Conservation (phyloP, 2,329 filamentous ascomycete genomes). For the Aspergillus oerlinghausenensis region DNA sequence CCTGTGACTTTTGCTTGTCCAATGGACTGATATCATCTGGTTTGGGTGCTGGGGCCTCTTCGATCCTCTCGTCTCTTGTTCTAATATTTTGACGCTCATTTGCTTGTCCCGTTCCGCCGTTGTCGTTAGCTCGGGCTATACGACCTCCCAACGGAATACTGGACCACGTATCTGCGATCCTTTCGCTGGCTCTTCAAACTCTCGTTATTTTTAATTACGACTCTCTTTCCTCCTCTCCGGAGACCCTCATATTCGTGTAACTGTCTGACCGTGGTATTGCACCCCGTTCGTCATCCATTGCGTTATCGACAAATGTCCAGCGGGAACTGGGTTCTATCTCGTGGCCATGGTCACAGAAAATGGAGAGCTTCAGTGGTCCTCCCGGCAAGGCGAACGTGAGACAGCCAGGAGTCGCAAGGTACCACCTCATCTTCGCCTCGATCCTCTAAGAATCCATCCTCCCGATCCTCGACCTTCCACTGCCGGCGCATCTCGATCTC, state of each 20-base stretch:
- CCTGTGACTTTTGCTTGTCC: conserved; percentile 18
- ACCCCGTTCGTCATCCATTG: background rate
- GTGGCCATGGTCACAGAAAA: conserved; percentile 45
- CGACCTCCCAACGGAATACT: background rate
- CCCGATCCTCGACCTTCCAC: conserved; percentile 21
- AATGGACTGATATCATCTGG: conserved; percentile 3
- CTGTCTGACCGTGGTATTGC: background rate
- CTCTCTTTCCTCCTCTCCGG: conserved; percentile 1
- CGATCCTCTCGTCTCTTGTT: conserved; percentile 1
- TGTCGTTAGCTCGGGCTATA: background rate
- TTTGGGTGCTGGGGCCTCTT: conserved; percentile 8
- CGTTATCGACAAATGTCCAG: conserved; percentile 37
- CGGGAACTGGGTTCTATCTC: conserved; percentile 30
- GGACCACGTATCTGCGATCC: background rate
- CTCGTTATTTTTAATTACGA: background rate
- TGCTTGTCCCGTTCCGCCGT: background rate
- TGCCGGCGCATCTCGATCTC: conserved; percentile 14
- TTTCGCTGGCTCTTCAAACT: background rate
- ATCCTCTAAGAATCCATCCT: conserved; percentile 27
- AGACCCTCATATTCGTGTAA: background rate
- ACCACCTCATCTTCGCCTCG: conserved; percentile 26
- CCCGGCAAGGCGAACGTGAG: conserved; percentile 28
- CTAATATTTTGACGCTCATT: background rate
- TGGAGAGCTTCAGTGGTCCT: conserved; percentile 33
- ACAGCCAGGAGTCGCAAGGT: conserved; percentile 26